Evolutionary conservation across 2,329 filamentous ascomycete species (phyloP).

Genomic region (Cytospora leucostoma): DNA sequence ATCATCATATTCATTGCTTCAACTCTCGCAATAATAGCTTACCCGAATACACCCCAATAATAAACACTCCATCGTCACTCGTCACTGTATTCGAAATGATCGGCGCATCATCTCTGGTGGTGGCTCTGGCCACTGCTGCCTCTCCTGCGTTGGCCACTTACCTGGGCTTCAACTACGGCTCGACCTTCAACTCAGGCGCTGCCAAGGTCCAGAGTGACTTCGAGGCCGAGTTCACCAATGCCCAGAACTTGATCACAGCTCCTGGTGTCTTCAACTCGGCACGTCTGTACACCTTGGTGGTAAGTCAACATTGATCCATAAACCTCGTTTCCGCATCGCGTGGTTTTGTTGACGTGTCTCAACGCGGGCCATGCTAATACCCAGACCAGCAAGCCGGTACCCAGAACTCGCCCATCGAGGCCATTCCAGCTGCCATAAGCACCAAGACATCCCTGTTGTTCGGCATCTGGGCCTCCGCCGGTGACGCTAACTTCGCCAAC

Average conservation of each 20-base stretch:
- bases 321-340: neutral
- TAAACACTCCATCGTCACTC: neutral
- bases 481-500: constrained; percentile 62
- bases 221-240: constrained; percentile 68
- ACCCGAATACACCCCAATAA: neutral
- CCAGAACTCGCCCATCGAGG: constrained; percentile 64
- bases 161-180: constrained; percentile 76
- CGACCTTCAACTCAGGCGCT: constrained; percentile 60
- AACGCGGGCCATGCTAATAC: constrained; percentile 4
- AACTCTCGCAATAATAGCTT: constrained; percentile 15
- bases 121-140: constrained; percentile 22
- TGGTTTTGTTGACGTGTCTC: constrained; percentile 4
- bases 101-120: constrained; percentile 15
- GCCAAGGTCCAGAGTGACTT: constrained; percentile 66
- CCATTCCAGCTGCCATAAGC: constrained; percentile 80
- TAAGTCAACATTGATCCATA: constrained; percentile 5
- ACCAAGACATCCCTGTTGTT: constrained; percentile 79
- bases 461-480: constrained; percentile 79
- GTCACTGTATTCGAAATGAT: constrained; percentile 17
- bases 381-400: constrained; percentile 59
- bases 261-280: constrained; percentile 65
- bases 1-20: constrained; percentile 7
- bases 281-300: constrained; percentile 71
- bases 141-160: constrained; percentile 36
- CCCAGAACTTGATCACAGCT: constrained; percentile 64